Conservation (phyloP, 2,329 filamentous ascomycete genomes). For the Scorias spongiosa region DNA sequence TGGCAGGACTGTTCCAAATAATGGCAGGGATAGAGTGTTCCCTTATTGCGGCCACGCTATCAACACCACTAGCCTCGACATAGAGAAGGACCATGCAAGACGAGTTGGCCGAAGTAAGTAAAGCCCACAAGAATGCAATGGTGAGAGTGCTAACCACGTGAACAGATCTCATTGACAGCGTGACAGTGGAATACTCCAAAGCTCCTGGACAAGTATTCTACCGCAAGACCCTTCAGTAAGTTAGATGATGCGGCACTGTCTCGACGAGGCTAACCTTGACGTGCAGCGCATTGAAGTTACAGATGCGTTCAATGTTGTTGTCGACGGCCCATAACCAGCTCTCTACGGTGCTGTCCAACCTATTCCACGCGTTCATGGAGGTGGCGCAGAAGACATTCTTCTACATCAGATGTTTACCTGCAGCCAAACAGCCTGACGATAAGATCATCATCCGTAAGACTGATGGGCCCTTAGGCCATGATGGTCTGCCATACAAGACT, state of each 20-base stretch:
- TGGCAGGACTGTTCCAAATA: constrained; percentile 24
- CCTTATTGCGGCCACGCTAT: constrained; percentile 81
- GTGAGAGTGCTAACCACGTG: too few species aligned
- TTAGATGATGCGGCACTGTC: constrained; percentile 10
- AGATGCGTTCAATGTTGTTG: constrained; percentile 71
- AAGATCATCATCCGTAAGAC: constrained; percentile 45
- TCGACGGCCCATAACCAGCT: constrained; percentile 64
- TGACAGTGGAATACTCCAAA: constrained; percentile 65
- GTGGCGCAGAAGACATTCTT: constrained; percentile 59
- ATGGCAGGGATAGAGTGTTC: constrained; percentile 36
- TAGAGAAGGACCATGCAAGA: constrained; percentile 52
- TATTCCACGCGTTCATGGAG: constrained; percentile 61
- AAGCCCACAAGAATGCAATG: too few species aligned
- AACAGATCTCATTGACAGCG: constrained; percentile 46
- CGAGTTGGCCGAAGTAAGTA: constrained; percentile 36
- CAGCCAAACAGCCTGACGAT: constrained; percentile 39
- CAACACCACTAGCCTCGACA: constrained; percentile 56
- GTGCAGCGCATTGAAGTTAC: constrained; percentile 56
- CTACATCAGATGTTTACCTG: constrained; percentile 45
- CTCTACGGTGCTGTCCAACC: constrained; percentile 53
- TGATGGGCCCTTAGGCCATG: background rate
- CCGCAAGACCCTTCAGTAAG: constrained; percentile 57
- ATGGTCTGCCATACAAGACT: too few species aligned
- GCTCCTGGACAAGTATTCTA: constrained; percentile 63
- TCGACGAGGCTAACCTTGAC: constrained; percentile 1